phyloP scores from a whole-genome alignment of 768 basidiomycete genomes.

The Tricholomella constricta region DNA sequence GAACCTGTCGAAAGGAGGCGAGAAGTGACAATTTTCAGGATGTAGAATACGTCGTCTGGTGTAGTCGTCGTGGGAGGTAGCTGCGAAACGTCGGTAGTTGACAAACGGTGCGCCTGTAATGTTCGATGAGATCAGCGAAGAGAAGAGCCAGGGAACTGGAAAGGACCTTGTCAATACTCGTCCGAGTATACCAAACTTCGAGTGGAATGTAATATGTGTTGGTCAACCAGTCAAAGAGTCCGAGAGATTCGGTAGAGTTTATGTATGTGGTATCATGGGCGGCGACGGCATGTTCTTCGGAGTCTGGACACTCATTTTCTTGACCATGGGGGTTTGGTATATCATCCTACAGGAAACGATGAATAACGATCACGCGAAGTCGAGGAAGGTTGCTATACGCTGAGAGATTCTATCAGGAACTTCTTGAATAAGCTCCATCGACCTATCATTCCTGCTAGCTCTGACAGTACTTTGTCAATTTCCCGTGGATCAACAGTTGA shows the following conservation, averaged over 20 bases:
- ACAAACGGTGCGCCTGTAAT: constrained; percentile 82
- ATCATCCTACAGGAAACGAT: constrained; percentile 19
- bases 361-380: neutral
- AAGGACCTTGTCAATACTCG: constrained; percentile 82
- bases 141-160: neutral
- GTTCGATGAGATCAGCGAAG: constrained; percentile 3
- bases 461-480: constrained; percentile 87
- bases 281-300: neutral
- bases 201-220: constrained; percentile 81
- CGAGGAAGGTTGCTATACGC: constrained; percentile 40
- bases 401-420: constrained; percentile 77
- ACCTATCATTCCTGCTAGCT: constrained; percentile 86
- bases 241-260: constrained; percentile 54
- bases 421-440: constrained; percentile 91
- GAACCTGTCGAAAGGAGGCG: constrained; percentile 82
- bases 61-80: constrained; percentile 68
- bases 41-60: constrained; percentile 95
- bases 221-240: constrained; percentile 67
- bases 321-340: constrained; percentile 9
- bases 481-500: constrained; percentile 80
- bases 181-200: constrained; percentile 89
- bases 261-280: constrained; percentile 31
- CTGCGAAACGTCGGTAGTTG: constrained; percentile 69
- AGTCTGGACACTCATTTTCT: constrained; percentile 4
- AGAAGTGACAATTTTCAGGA: constrained; percentile 81